These are phyloP conservation scores for Gracilaria caudata DNA, from an alignment of 23 red algal species.

Conservation along the genomic window DNA sequence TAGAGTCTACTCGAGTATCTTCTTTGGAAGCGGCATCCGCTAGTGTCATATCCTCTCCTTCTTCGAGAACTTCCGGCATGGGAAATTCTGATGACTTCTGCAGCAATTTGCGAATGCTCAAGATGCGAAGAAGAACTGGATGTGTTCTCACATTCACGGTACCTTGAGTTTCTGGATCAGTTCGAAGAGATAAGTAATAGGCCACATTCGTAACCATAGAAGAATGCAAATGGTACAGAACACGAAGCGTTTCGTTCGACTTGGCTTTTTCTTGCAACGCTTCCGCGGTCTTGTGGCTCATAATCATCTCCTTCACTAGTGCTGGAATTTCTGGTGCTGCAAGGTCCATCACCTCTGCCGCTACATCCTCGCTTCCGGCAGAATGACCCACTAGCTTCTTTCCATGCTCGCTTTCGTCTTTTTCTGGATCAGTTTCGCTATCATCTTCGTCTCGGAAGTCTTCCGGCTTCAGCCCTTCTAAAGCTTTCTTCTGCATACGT, in stretches of 20 bases:
- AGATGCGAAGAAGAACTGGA: conserved; percentile 56
- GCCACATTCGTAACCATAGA: conserved; percentile 44
- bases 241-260: conserved; percentile 34
- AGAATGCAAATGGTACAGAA: conserved; percentile 48
- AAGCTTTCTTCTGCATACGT: conserved; percentile 60
- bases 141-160: conserved; percentile 32
- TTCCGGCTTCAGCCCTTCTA: conserved; percentile 38
- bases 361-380: not conserved
- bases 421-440: conserved; percentile 30
- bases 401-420: conserved; percentile 18
- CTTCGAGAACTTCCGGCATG: not conserved
- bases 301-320: conserved; percentile 35
- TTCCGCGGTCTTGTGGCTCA: conserved; percentile 18
- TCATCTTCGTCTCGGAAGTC: conserved; percentile 71
- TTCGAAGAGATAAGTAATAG: conserved; percentile 60
- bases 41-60: not conserved
- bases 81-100: conserved; percentile 18
- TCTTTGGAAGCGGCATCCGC: not conserved
- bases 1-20: not conserved
- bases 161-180: conserved; percentile 57
- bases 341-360: conserved; percentile 2
- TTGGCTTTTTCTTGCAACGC: conserved; percentile 7
- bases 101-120: conserved; percentile 38
- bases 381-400: not conserved
- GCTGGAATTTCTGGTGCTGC: conserved; percentile 46